Conservation (phyloP, 352 stramenopile genomes). For the Albugo candida region DNA sequence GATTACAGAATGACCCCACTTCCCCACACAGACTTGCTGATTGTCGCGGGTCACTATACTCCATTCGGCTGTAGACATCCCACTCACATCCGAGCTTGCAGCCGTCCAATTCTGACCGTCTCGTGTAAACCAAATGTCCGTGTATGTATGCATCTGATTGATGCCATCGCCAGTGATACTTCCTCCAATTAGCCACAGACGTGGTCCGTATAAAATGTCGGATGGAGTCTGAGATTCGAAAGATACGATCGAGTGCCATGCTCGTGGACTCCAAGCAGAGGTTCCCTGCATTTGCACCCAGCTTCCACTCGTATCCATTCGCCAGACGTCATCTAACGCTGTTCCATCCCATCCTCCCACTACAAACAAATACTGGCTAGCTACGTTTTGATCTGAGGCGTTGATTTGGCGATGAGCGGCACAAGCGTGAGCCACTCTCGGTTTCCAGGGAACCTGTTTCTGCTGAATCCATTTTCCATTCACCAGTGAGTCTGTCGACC, state of each 20-base stretch:
- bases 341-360: constrained; percentile 48
- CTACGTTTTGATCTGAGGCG: constrained; percentile 31
- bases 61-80: constrained; percentile 55
- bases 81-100: constrained; percentile 40
- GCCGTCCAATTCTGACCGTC: constrained; percentile 31
- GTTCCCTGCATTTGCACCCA: constrained; percentile 20
- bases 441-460: constrained; percentile 21
- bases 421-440: constrained; percentile 37
- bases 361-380: constrained; percentile 28
- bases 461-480: constrained; percentile 26
- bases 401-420: constrained; percentile 24
- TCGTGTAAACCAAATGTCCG: constrained; percentile 50
- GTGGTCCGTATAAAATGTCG: constrained; percentile 34
- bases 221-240: constrained; percentile 45
- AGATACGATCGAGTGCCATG: constrained; percentile 56
- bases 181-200: constrained; percentile 59
- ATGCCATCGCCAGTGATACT: constrained; percentile 49
- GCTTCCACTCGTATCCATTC: constrained; percentile 19
- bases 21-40: constrained; percentile 36
- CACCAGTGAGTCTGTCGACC: constrained; percentile 42
- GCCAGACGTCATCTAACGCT: constrained; percentile 48
- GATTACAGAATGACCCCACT: constrained; percentile 50
- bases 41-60: constrained; percentile 30
- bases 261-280: constrained; percentile 40
- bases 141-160: constrained; percentile 48